Evolutionary conservation across 2,329 filamentous ascomycete species (phyloP).

Genomic region (Nemania sp.): DNA sequence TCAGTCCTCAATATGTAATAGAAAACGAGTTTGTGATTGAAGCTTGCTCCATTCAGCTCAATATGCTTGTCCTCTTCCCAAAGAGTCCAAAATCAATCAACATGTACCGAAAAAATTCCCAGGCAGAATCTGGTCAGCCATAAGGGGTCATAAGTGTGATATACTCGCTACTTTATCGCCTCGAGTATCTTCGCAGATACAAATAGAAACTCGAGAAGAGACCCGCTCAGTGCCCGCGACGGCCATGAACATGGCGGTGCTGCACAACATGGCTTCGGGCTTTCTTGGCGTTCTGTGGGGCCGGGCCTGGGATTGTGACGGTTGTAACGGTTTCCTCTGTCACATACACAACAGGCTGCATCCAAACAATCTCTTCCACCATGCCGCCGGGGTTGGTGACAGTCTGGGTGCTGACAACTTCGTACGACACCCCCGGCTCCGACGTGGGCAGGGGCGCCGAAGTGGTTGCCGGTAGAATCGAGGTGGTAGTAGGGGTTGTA

Average conservation of each 20-base stretch:
- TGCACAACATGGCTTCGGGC: slow-evolving; percentile 45
- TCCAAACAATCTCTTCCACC: slow-evolving; percentile 61
- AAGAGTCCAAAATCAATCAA: slow-evolving; percentile 32
- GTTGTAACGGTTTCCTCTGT: slow-evolving; percentile 49
- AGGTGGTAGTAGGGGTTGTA: slow-evolving; percentile 22
- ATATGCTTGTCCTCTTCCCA: slow-evolving; percentile 32
- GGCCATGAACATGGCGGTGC: slow-evolving; percentile 41
- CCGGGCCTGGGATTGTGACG: slow-evolving; percentile 47
- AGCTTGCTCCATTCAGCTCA: slow-evolving; percentile 28
- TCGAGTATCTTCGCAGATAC: slow-evolving; percentile 37
- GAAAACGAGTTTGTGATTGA: slow-evolving; percentile 21
- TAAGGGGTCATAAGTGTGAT: slow-evolving; percentile 32
- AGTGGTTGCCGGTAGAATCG: slow-evolving; percentile 30
- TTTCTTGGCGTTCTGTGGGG: slow-evolving; percentile 35
- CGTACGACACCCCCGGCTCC: slow-evolving; percentile 42
- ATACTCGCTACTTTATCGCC: slow-evolving; percentile 27
- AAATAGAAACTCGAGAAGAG: slow-evolving; percentile 20
- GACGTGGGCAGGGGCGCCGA: slow-evolving; percentile 37
- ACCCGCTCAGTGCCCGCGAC: slow-evolving; percentile 22
- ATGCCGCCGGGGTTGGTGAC: slow-evolving; percentile 52
- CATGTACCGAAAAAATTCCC: slow-evolving; percentile 34
- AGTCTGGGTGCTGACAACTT: slow-evolving; percentile 56
- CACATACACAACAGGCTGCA: slow-evolving; percentile 58
- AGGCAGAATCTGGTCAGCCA: slow-evolving; percentile 31
- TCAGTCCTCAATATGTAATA: slow-evolving; percentile 14